Evolutionary conservation across 2,329 filamentous ascomycete species (phyloP), one percentile per base, ranked within the genome.

Genomic region (Neonectria hederae): DNA sequence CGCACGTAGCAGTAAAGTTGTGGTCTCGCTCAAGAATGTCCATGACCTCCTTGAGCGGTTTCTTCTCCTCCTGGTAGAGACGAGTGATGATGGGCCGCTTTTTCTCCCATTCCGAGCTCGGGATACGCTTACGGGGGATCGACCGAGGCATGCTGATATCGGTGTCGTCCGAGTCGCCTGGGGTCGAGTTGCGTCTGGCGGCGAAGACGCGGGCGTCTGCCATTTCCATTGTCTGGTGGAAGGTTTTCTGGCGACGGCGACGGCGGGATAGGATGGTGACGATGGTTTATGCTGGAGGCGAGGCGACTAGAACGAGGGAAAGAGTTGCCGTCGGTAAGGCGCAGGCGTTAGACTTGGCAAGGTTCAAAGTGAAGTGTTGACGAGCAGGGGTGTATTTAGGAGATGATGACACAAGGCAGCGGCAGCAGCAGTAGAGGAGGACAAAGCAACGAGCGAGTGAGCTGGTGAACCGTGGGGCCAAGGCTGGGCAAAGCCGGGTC

Each of bases 61-160:
- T 76, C 67, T 80, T 80, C 66, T 81, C 76, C 51, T 80, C 79
- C 58, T 81, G 74, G 62, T 81, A 81, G 52, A 81, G 67, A 19
- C 66, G 73, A 48, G 76, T 80, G 62, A 81, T 81, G 52, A 76
- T 73, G 40, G 77, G 72, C 7, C 76, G 72, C 65, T 76, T 77
- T 65, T 74, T 72, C 61, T 78, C 76, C 76, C 76, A 78, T 28
- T 76, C 69, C 13, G 75, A 68, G 30, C 71, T 73, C 22, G 76
- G 76, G 28, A 78, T 76, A 17, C 76, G 74, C 63, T 75, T 77
- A n/a, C 75, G 69, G 19, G 71, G 65, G 5, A 66, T 64, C 26
- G 60, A 72, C 19, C 70, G 69, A 24, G 69, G 57, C 40, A 71
- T 74, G 58, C 69, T 70, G 51, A 74, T 62, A 30, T 73, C 74